These are phyloP conservation scores for Penicillium tannophilum DNA, from an alignment of 495 filamentous ascomycete genomes.

Conservation along the genomic window DNA sequence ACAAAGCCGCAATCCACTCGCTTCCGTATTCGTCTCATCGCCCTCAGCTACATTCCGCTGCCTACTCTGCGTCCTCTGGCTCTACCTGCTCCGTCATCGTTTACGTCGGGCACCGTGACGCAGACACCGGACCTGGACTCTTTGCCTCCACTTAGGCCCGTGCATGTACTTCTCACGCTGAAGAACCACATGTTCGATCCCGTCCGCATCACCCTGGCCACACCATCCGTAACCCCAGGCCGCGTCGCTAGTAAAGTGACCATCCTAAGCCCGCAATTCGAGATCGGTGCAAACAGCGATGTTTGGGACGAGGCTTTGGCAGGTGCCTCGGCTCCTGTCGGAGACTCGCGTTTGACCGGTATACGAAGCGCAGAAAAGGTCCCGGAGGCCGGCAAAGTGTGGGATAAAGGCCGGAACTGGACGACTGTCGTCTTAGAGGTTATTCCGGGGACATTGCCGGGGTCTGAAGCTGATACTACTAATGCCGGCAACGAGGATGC, in stretches of 20 bases:
- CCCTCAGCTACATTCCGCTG: slow-evolving; percentile 84
- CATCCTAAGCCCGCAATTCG: slow-evolving; percentile 91
- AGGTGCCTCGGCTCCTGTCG: slow-evolving; percentile 39
- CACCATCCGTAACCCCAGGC: slow-evolving; percentile 79
- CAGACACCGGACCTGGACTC: slow-evolving; percentile 45
- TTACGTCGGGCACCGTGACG: slow-evolving; percentile 27
- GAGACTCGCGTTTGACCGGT: slow-evolving; percentile 32
- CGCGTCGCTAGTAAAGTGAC: slow-evolving; percentile 78
- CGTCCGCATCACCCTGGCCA: slow-evolving; percentile 83
- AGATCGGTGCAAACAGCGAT: slow-evolving; percentile 92
- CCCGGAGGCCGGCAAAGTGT: slow-evolving; percentile 90
- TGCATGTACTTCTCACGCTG: slow-evolving; percentile 83
- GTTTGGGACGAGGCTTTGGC: slow-evolving; percentile 91
- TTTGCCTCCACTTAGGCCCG: slow-evolving; percentile 67
- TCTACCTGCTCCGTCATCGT: slow-evolving; percentile 31
- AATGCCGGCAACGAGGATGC: slow-evolving; percentile 18
- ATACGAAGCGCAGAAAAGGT: slow-evolving; percentile 54
- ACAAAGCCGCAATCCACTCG: slow-evolving; percentile 80
- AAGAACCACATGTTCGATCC: slow-evolving; percentile 93
- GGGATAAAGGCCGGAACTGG: slow-evolving; percentile 95
- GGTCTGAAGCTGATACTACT: slow-evolving; percentile 26
- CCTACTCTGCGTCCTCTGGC: slow-evolving; percentile 69
- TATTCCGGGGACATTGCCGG: slow-evolving; percentile 62
- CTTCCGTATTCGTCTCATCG: slow-evolving; percentile 87
- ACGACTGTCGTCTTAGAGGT: slow-evolving; percentile 90